Conservation (phyloP, 2,329 filamentous ascomycete species). For the Neoarthrinium moseri region DNA sequence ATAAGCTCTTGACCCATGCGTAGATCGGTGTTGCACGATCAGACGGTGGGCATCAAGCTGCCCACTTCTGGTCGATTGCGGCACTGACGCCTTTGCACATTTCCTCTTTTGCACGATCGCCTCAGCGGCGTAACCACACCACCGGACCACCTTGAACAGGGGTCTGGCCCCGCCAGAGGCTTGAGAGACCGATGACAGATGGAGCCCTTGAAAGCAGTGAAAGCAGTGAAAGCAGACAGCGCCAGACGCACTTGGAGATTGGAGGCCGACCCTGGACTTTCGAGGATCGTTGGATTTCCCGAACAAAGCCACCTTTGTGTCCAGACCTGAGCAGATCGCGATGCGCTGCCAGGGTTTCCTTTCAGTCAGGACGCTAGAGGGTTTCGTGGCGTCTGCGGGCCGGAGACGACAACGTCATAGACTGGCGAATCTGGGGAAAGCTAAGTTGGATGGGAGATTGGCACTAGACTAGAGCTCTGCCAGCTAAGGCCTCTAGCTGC, state of each 20-base stretch:
- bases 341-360: neutral
- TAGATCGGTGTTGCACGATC: neutral
- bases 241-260: too few species aligned
- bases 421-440: constrained; percentile 6
- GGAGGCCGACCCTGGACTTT: too few species aligned
- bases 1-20: constrained; percentile 3
- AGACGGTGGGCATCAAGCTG: too few species aligned
- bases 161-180: too few species aligned
- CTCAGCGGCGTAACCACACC: neutral
- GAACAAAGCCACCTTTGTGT: too few species aligned
- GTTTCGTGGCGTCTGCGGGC: constrained; percentile 2
- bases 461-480: constrained; percentile 3
- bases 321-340: neutral
- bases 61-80: neutral
- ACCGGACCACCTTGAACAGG: neutral
- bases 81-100: neutral
- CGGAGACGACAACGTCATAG: constrained; percentile 5
- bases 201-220: neutral
- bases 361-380: too few species aligned
- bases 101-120: neutral
- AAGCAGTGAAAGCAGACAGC: too few species aligned
- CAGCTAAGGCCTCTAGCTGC: too few species aligned
- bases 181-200: neutral
- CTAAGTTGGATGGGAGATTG: neutral
- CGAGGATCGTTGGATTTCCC: too few species aligned